Base-by-base conservation (phyloP, 352 stramenopile genomes). In the Albugo laibachii region DNA sequence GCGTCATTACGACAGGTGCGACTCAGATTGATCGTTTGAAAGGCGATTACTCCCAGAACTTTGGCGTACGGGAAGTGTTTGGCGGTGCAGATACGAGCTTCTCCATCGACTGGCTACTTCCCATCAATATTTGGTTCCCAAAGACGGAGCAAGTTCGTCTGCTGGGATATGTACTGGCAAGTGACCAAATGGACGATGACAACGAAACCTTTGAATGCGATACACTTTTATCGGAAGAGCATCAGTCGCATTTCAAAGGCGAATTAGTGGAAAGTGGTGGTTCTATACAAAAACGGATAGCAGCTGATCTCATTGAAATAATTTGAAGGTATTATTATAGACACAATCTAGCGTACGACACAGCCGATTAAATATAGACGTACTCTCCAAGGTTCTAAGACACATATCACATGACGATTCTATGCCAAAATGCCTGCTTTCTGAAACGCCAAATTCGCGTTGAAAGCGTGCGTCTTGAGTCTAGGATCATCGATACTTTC, bases 11-110 rank as follows among this genome's bases (percentile, higher is more conserved):
- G 15, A 96, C 87, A 0, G 93, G 94, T 57, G 82, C 93, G 53
- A 97, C 94, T 27, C 87, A 97, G 56, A 98, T 98, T 67, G 94
- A 98, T 65, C 81, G 94, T 19, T 57, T 98, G 27, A 97, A 98
- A 61, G 93, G 88, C 20, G 80, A 92, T 35, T 62, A 65, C 15
- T 52, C 61, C 49, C 69, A 74, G 14, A 83, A 58, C 48, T 69
- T 91, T 34, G 78, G 78, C 19, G 63, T 91, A 45, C 80, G 66
- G 20, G 73, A 91, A 66, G 78, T 89, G 4, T 92, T 92, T 47
- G 77, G 77, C 24, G 78, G 78, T 11, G 48, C 56, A 6, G 62
- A 60, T 45, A 56, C 55, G 44, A 69, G 69, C 36, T 80, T 88
- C 36, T 52, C 70, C 8, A 49, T 83, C 20, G 59, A 85, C 50